These are phyloP conservation scores for Uncinocarpus reesii DNA, from an alignment of 2,329 filamentous ascomycete genomes.

Conservation along the genomic window DNA sequence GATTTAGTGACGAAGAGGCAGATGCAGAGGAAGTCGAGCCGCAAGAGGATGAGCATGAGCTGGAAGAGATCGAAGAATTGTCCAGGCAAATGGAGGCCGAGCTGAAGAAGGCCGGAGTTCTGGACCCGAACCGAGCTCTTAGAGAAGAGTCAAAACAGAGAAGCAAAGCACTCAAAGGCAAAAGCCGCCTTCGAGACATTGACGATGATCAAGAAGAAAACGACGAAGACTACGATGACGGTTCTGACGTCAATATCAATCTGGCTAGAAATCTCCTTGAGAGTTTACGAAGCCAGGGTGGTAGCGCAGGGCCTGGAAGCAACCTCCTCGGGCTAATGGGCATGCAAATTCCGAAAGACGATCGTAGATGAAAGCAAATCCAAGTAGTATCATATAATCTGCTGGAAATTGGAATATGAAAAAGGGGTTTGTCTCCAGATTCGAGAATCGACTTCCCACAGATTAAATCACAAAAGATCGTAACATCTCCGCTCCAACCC, in stretches of 20 bases:
- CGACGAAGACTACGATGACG: slow-evolving; percentile 28
- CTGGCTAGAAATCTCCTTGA: slow-evolving; percentile 84
- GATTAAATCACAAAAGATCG: neutral
- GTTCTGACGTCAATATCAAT: slow-evolving; percentile 72
- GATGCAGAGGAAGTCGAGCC: slow-evolving; percentile 32
- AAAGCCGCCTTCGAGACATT: slow-evolving; percentile 19
- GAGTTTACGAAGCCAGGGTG: slow-evolving; percentile 82
- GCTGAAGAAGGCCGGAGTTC: slow-evolving; percentile 37
- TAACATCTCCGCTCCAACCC: neutral
- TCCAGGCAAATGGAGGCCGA: slow-evolving; percentile 41
- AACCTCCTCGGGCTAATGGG: slow-evolving; percentile 85
- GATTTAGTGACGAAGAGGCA: slow-evolving; percentile 36
- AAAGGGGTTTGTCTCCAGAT: neutral
- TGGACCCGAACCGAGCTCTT: slow-evolving; percentile 30
- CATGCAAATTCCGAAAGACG: slow-evolving; percentile 67
- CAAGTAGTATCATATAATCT: neutral
- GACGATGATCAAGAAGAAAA: slow-evolving; percentile 21
- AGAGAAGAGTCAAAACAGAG: slow-evolving; percentile 17
- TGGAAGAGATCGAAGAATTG: slow-evolving; percentile 42
- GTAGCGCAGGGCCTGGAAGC: slow-evolving; percentile 72
- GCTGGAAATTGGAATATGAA: neutral
- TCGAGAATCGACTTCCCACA: neutral
- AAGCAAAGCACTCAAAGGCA: slow-evolving; percentile 24
- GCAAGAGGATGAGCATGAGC: slow-evolving; percentile 43
- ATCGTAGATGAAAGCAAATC: slow-evolving; percentile 28